Conservation (phyloP, 805 yeast species). For the Priceomyces castillae region DNA sequence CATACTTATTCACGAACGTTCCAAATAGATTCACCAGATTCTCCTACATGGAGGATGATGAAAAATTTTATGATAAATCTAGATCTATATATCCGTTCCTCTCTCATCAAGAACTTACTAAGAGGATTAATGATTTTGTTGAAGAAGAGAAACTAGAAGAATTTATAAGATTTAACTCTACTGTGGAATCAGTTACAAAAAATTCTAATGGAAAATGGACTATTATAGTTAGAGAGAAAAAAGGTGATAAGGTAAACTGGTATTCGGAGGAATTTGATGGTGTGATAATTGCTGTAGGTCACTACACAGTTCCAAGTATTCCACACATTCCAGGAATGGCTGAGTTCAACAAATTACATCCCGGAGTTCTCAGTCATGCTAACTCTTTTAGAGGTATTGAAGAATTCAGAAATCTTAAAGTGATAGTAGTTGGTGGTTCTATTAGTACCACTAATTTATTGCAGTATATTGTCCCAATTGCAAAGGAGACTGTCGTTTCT, state of each 20-base stretch:
- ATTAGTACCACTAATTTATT: conserved; percentile 44
- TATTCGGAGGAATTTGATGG: conserved; percentile 54
- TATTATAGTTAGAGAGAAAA: conserved; percentile 20
- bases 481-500: conserved; percentile 24
- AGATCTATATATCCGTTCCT: conserved; percentile 37
- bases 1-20: conserved; percentile 40
- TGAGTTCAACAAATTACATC: conserved; percentile 43
- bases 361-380: conserved; percentile 54
- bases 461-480: conserved; percentile 35
- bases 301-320: conserved; percentile 57
- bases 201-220: conserved; percentile 37
- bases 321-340: conserved; percentile 56
- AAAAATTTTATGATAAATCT: conserved; percentile 17
- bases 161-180: conserved; percentile 36
- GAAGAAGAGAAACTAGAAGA: conserved; percentile 23
- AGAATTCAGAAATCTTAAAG: conserved; percentile 40
- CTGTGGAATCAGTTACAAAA: conserved; percentile 38
- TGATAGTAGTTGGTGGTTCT: conserved; percentile 43
- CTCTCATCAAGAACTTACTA: conserved; percentile 31
- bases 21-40: conserved; percentile 37
- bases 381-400: conserved; percentile 50
- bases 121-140: conserved; percentile 26
- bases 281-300: conserved; percentile 63
- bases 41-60: conserved; percentile 30
- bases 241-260: conserved; percentile 30